Base-by-base conservation (phyloP, 164 flowering plant species). In the Hamamelis virginiana region DNA sequence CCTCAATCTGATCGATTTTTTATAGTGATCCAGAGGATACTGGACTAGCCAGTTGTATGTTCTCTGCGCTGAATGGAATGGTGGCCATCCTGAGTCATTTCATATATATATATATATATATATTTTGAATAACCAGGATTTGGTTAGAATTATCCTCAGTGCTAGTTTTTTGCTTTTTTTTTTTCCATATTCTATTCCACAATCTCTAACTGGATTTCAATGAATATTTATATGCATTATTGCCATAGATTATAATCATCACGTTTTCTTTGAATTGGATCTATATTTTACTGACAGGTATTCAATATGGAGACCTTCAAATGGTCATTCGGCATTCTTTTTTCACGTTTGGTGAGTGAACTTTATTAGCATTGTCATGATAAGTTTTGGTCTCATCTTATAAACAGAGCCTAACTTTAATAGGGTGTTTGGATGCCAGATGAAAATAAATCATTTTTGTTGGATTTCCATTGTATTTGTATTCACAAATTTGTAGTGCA, bases 281-380 rank as follows among this genome's bases (percentile, higher is more conserved):
- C 45, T 8, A 43, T 25, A 10, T 41, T 50, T 72, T 55, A 38
- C 48, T 69, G 72, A 25, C 87, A 94, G 98, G 89, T 92, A 46
- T 94, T 88, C 80, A 94, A 92, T 70, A 78, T 91, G 78, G 97
- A 92, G 73, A 86, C 94, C 28, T 94, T 92, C 83, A 94, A 72
- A 75, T 94, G 98, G 98, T 92, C 98, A 55, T 92, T 94, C 74
- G 97, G 98, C 60, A 92, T 94, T 81, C 98, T 94, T 52, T 94
- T 94, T 81, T 94, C 98, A 59, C 97, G 97, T 47, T 81, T 92
- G 83, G 97, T 92, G 78, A 84, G 96, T 81, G 23, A 59, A 69
- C 33, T 51, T 62, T 19, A 14, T 22, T 47, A 28, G 22, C 16
- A 28, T 18, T 8, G 3, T 15, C 16, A 33, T 23, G 13, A 13